A percentile compares a stretch with the other conserved stretches of the same genome.
These are phyloP conservation scores for Solanum lycopersicoides DNA, from an alignment of 257 asterid genomes.

Conservation along the genomic window DNA sequence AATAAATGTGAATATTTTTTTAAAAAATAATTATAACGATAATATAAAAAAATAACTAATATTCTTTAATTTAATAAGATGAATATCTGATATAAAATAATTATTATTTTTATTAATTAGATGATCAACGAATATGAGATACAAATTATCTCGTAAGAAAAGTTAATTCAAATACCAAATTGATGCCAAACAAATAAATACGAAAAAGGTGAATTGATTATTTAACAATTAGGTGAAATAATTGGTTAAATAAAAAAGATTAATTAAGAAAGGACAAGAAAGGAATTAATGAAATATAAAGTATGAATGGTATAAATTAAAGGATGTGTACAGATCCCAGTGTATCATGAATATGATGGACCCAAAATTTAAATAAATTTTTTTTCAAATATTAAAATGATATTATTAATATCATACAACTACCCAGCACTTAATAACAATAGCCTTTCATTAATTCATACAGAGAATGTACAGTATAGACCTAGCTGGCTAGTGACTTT, in stretches of 20 bases:
- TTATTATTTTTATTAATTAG: too few species aligned
- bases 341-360: constrained; percentile 4
- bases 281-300: background rate
- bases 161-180: background rate
- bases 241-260: background rate
- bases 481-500: background rate
- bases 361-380: constrained; percentile 15
- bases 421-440: constrained; percentile 18
- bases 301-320: background rate
- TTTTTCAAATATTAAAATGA: constrained; percentile 8
- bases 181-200: background rate
- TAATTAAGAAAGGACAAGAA: background rate
- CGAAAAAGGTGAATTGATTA: background rate
- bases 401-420: constrained; percentile 25
- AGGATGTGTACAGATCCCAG: background rate
- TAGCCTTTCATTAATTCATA: background rate
- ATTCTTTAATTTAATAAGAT: too few species aligned
- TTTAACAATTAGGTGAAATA: background rate
- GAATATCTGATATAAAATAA: too few species aligned
- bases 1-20: too few species aligned
- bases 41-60: too few species aligned
- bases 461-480: constrained; percentile 3
- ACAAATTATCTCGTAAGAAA: background rate
- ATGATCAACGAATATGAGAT: too few species aligned
- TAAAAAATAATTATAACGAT: too few species aligned